These are phyloP conservation scores for Pseudozyma flocculosa DNA, from an alignment of 1,284 basidiomycete species.

Conservation along the genomic window DNA sequence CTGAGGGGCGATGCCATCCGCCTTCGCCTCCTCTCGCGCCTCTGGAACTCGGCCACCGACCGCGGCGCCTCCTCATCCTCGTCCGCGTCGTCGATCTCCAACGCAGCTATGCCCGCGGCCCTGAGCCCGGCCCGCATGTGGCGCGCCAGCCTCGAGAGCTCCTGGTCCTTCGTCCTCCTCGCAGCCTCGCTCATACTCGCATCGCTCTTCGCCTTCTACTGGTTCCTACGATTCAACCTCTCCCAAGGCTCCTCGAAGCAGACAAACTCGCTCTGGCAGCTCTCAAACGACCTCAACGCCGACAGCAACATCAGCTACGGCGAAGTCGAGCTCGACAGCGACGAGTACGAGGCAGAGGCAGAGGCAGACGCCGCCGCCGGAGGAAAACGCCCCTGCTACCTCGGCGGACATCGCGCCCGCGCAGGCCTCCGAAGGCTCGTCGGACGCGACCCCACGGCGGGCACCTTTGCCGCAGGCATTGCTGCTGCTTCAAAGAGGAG, in stretches of 20 bases:
- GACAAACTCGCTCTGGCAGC: conserved; percentile 13
- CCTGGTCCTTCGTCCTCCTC: not conserved
- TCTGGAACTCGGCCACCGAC: not conserved
- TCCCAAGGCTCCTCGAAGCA: conserved; percentile 2
- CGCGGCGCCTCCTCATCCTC: too few relatives aligned
- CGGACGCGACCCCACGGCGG: conserved; percentile 8
- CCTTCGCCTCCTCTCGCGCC: not conserved
- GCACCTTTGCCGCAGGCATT: too few relatives aligned
- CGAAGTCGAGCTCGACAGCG: conserved; percentile 23
- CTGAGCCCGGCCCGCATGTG: not conserved
- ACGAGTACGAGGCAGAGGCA: conserved; percentile 34
- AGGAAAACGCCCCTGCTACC: conserved; percentile 8
- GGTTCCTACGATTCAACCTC: not conserved
- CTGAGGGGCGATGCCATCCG: not conserved
- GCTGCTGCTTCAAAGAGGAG: conserved; percentile 8
- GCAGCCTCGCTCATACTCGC: not conserved
- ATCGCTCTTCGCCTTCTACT: conserved; percentile 3
- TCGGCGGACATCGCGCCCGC: conserved; percentile 22
- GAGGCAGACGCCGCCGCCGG: too few relatives aligned
- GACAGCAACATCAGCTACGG: conserved; percentile 6
- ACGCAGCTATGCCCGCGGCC: not conserved
- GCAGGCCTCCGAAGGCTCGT: conserved; percentile 12
- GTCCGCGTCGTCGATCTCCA: too few relatives aligned
- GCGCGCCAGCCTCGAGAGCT: not conserved
- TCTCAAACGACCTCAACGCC: conserved; percentile 12